Percentiles rank a stretch among this genome's conserved stretches.
Evolutionary conservation across 2,329 filamentous ascomycete species (phyloP).

Genomic region (Tolypocladium capitatum): DNA sequence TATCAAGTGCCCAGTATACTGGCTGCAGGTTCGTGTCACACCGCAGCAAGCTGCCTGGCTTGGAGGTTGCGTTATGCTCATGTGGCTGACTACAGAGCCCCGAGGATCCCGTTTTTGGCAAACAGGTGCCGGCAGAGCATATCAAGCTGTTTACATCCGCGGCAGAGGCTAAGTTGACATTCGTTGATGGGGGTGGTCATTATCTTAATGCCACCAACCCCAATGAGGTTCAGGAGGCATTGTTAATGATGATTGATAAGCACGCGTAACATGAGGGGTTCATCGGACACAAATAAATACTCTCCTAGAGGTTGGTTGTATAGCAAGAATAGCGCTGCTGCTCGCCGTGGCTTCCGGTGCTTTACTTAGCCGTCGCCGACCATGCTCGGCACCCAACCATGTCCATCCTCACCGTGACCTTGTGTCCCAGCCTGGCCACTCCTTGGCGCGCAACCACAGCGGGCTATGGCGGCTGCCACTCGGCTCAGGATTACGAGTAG

Average conservation of each 20-base stretch:
- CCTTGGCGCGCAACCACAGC: too few relatives aligned
- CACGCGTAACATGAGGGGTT: constrained; percentile 10
- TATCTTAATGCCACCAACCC: constrained; percentile 36
- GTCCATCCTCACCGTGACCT: too few relatives aligned
- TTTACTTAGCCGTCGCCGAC: too few relatives aligned
- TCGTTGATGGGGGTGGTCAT: constrained; percentile 32
- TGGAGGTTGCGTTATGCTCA: not conserved
- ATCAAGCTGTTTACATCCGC: constrained; percentile 36
- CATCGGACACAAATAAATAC: not conserved
- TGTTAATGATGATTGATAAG: constrained; percentile 28
- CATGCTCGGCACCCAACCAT: too few relatives aligned
- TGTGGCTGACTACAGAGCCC: constrained; percentile 22
- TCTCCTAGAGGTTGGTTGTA: too few relatives aligned
- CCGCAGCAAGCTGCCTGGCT: not conserved
- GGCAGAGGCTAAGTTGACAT: constrained; percentile 27
- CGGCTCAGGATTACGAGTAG: too few relatives aligned
- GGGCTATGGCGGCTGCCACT: too few relatives aligned
- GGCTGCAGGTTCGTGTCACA: constrained; percentile 31
- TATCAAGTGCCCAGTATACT: constrained; percentile 36
- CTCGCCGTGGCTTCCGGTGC: too few relatives aligned
- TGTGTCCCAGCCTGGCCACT: too few relatives aligned
- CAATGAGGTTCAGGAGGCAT: constrained; percentile 27
- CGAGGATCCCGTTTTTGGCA: constrained; percentile 29
- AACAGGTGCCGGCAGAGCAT: constrained; percentile 28
- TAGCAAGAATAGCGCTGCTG: too few relatives aligned